Conservation (phyloP, 805 yeast genomes). For the Candida anglica region DNA sequence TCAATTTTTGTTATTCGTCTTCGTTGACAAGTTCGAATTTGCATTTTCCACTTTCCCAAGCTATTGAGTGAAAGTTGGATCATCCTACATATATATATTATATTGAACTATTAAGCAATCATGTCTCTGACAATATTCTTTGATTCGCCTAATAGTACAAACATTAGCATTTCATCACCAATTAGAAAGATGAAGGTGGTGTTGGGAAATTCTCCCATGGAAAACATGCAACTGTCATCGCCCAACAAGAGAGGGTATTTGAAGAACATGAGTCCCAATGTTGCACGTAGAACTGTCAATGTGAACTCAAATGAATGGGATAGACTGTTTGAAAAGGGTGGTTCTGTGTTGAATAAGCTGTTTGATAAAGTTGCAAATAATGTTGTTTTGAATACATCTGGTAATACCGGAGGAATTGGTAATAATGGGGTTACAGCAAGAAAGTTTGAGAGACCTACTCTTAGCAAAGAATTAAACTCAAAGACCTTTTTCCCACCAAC, state of each 20-base stretch:
- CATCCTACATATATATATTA: too few species aligned
- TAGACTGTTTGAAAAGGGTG: constrained; percentile 1
- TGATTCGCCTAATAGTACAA: constrained; percentile 3
- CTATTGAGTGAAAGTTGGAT: too few species aligned
- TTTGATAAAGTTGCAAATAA: neutral
- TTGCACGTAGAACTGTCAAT: constrained; percentile 21
- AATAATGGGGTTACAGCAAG: neutral
- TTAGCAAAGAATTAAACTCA: neutral
- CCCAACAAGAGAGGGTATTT: constrained; percentile 25
- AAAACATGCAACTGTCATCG: too few species aligned
- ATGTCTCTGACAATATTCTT: constrained; percentile 4
- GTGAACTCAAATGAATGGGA: constrained; percentile 6
- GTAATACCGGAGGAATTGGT: neutral
- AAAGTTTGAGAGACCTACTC: constrained; percentile 2
- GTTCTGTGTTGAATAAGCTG: neutral
- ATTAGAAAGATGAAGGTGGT: neutral
- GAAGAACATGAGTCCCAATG: constrained; percentile 36
- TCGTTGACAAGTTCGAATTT: too few species aligned
- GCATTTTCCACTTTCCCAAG: too few species aligned
- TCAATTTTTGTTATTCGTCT: too few species aligned
- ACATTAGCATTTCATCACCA: constrained; percentile 1
- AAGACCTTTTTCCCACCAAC: constrained; percentile 13
- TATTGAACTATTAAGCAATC: too few species aligned
- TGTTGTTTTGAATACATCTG: neutral
- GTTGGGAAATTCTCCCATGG: constrained; percentile 1